Percentiles rank a stretch among this genome's conserved stretches.
Evolutionary conservation across 2,329 filamentous ascomycete species (phyloP).

Genomic region (Epichloe hybrida): DNA sequence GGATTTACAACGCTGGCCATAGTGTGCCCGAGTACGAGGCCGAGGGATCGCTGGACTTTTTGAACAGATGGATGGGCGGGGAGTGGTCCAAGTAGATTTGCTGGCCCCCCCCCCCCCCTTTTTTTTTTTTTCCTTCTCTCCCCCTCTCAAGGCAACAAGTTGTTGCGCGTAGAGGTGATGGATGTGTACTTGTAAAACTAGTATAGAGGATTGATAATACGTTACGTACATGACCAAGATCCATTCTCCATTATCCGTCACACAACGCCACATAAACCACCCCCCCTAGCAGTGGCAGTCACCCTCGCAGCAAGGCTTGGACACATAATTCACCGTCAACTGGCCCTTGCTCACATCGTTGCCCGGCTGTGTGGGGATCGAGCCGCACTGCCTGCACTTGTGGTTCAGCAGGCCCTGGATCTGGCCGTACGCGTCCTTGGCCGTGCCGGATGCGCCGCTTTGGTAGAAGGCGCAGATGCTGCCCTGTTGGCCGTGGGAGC

Average conservation of each 20-base stretch:
- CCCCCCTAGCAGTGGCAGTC: slow-evolving; percentile 5
- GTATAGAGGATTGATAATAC: no score
- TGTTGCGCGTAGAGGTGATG: no score
- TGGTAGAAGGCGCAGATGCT: slow-evolving; percentile 10
- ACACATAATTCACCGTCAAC: slow-evolving; percentile 9
- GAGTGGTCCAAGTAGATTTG: slow-evolving; percentile 6
- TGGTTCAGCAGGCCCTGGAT: slow-evolving; percentile 8
- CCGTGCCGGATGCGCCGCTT: slow-evolving; percentile 8
- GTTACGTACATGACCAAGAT: no score
- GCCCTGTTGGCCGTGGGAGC: slow-evolving; percentile 7
- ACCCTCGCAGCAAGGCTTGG: slow-evolving; percentile 7
- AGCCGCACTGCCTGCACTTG: slow-evolving; percentile 8
- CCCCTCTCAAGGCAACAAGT: no score
- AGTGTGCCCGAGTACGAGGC: slow-evolving; percentile 97
- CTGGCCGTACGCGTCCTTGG: slow-evolving; percentile 5
- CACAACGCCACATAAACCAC: no score
- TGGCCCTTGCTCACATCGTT: slow-evolving; percentile 10
- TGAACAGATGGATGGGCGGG: slow-evolving; percentile 69
- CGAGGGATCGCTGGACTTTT: slow-evolving; percentile 73
- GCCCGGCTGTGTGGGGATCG: slow-evolving; percentile 8
- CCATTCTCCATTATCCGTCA: no score
- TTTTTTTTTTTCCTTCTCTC: no score
- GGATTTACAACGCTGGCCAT: slow-evolving; percentile 77
- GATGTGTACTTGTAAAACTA: no score
- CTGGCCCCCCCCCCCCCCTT: no score